Conservation (phyloP, 2,329 filamentous ascomycete genomes). For the Penicillium sp. region DNA sequence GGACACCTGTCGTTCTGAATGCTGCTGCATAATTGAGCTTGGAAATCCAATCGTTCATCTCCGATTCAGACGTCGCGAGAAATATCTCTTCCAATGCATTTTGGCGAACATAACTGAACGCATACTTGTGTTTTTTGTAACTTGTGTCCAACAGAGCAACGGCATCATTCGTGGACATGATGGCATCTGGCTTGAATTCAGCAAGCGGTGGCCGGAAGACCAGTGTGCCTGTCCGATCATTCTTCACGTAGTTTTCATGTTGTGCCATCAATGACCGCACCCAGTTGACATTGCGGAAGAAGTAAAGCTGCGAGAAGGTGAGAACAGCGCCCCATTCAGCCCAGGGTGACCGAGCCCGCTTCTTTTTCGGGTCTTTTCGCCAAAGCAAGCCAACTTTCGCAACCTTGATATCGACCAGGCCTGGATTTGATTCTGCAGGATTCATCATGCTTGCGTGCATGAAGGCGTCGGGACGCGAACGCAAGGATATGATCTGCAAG, state of each 20-base stretch:
- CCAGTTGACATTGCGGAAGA: constrained; percentile 93
- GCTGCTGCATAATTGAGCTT: constrained; percentile 96
- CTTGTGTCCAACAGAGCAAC: constrained; percentile 82
- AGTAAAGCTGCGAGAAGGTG: constrained; percentile 94
- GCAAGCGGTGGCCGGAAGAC: constrained; percentile 88
- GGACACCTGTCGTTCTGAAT: constrained; percentile 86
- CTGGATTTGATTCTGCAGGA: constrained; percentile 81
- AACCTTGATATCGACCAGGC: constrained; percentile 95
- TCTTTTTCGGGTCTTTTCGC: constrained; percentile 92
- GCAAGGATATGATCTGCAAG: constrained; percentile 89
- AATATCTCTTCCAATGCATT: constrained; percentile 87
- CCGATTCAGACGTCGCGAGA: constrained; percentile 82
- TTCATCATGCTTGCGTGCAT: constrained; percentile 86
- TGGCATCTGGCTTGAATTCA: constrained; percentile 88
- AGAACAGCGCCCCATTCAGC: constrained; percentile 98
- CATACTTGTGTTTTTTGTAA: constrained; percentile 92
- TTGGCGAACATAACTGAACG: constrained; percentile 86
- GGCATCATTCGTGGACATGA: constrained; percentile 91
- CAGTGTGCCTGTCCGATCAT: constrained; percentile 73
- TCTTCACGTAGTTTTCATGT: constrained; percentile 77
- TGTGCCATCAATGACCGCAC: constrained; percentile 88
- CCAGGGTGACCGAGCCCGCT: constrained; percentile 93
- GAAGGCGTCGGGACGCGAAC: constrained; percentile 92
- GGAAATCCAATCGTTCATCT: constrained; percentile 95
- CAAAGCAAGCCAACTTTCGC: constrained; percentile 94